phyloP scores from a whole-genome alignment of 2,329 filamentous ascomycete genomes.

The Aureobasidium leucospermi region DNA sequence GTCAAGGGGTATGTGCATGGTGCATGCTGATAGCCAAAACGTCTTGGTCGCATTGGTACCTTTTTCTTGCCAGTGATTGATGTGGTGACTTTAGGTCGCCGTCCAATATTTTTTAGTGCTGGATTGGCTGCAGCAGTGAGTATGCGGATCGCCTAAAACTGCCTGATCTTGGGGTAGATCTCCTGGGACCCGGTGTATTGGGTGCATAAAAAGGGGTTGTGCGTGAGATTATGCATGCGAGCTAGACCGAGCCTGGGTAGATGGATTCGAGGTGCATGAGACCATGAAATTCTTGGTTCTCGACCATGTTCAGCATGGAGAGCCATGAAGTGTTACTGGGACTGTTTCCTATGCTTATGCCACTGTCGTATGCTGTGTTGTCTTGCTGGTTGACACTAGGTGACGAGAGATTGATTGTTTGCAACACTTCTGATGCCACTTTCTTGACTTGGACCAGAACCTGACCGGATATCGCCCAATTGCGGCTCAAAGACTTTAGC shows the following conservation, averaged over 20 bases:
- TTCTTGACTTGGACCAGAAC: slow-evolving; percentile 67
- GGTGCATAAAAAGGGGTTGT: not conserved
- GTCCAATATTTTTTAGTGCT: slow-evolving; percentile 5
- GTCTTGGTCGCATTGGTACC: not conserved
- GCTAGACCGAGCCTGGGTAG: not conserved
- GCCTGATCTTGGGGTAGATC: not conserved
- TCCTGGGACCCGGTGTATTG: not conserved
- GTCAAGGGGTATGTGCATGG: slow-evolving; percentile 8
- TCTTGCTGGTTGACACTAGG: not conserved
- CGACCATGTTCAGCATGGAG: not conserved
- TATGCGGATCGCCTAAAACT: slow-evolving; percentile 7
- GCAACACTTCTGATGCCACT: slow-evolving; percentile 45
- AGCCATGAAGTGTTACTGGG: not conserved
- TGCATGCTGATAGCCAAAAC: slow-evolving; percentile 1
- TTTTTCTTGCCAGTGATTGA: not conserved
- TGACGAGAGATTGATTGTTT: not conserved
- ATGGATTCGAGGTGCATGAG: not conserved
- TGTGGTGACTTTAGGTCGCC: not conserved
- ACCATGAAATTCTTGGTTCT: slow-evolving; percentile 6
- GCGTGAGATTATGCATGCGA: not conserved
- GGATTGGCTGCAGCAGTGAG: not conserved
- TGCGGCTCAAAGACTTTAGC: slow-evolving; percentile 57
- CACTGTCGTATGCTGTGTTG: not conserved
- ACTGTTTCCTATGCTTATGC: not conserved
- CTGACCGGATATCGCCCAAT: slow-evolving; percentile 65